Evolutionary conservation across 2,329 filamentous ascomycete species (phyloP).

Genomic region (Fusarium xylarioides): DNA sequence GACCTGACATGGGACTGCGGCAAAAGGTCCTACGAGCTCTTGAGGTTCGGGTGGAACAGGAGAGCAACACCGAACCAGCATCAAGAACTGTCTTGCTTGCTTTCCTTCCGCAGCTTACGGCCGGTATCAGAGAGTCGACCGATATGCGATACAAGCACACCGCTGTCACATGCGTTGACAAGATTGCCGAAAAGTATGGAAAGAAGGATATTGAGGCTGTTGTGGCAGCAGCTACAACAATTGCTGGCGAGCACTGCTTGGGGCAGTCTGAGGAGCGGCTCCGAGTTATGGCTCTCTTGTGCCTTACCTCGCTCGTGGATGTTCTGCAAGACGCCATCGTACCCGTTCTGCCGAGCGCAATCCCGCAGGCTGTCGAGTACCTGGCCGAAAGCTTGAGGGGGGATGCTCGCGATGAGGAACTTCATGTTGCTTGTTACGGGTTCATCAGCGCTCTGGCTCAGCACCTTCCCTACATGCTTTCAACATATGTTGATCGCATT

Average conservation of each 20-base stretch:
- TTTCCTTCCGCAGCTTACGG: constrained; percentile 81
- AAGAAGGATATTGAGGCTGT: constrained; percentile 87
- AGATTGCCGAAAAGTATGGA: constrained; percentile 93
- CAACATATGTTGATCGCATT: constrained; percentile 76
- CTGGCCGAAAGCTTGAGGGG: constrained; percentile 69
- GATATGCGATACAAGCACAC: constrained; percentile 83
- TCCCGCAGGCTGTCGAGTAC: constrained; percentile 77
- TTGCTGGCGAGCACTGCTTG: constrained; percentile 80
- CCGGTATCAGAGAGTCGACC: constrained; percentile 76
- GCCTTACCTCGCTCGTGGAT: constrained; percentile 87
- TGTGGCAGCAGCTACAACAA: constrained; percentile 76
- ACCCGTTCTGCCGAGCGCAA: constrained; percentile 78
- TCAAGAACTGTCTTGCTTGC: constrained; percentile 77
- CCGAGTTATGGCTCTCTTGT: constrained; percentile 85
- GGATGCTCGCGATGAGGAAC: constrained; percentile 63
- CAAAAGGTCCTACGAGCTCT: constrained; percentile 84
- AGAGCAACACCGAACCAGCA: constrained; percentile 72
- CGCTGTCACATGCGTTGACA: constrained; percentile 88
- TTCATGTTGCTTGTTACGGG: constrained; percentile 85
- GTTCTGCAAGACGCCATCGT: constrained; percentile 88
- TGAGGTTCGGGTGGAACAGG: constrained; percentile 79
- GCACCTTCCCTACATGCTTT: constrained; percentile 89
- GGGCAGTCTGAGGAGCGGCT: constrained; percentile 77
- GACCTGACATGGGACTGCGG: constrained; percentile 77
- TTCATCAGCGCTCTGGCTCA: constrained; percentile 83